These are phyloP conservation scores for Phtheirospermum japonicum DNA, from an alignment of 257 asterid genomes.

Conservation along the genomic window DNA sequence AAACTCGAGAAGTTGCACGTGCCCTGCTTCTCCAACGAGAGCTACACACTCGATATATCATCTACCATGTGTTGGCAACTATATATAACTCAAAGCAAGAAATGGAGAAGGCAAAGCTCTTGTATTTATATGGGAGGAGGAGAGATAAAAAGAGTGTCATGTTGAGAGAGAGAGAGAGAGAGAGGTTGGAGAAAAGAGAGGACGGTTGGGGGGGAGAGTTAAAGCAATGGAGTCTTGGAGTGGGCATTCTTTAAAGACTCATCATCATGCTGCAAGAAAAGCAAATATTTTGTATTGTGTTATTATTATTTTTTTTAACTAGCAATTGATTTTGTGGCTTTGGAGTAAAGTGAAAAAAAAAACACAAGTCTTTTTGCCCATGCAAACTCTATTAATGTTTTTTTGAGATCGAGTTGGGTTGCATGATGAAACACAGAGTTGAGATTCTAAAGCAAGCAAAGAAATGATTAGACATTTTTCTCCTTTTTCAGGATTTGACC, in stretches of 20 bases:
- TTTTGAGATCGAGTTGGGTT: not conserved
- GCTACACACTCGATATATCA: slow-evolving; percentile 33
- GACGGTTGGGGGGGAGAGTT: not conserved
- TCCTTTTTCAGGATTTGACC: not conserved
- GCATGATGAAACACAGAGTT: not conserved
- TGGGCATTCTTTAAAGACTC: slow-evolving; percentile 51
- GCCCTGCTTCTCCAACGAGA: slow-evolving; percentile 92
- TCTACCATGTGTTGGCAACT: too few relatives aligned
- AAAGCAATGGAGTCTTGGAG: slow-evolving; percentile 53
- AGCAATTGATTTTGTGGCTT: not conserved
- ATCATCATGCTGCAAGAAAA: slow-evolving; percentile 14
- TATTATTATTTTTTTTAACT: not conserved
- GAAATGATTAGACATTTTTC: not conserved
- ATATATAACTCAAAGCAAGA: not conserved
- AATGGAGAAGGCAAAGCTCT: not conserved
- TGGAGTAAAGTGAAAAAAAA: not conserved
- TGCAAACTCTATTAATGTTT: slow-evolving; percentile 3
- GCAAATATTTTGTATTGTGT: not conserved
- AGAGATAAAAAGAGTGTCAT: too few relatives aligned
- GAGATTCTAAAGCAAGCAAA: slow-evolving; percentile 7
- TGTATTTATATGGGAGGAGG: not conserved
- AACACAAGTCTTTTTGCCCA: not conserved
- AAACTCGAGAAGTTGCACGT: slow-evolving; percentile 48
- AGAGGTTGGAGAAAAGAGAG: not conserved
- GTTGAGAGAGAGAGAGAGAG: too few relatives aligned